Evolutionary conservation across 2,329 filamentous ascomycete species (phyloP).

Genomic region (Alternaria novae-zelandiae): DNA sequence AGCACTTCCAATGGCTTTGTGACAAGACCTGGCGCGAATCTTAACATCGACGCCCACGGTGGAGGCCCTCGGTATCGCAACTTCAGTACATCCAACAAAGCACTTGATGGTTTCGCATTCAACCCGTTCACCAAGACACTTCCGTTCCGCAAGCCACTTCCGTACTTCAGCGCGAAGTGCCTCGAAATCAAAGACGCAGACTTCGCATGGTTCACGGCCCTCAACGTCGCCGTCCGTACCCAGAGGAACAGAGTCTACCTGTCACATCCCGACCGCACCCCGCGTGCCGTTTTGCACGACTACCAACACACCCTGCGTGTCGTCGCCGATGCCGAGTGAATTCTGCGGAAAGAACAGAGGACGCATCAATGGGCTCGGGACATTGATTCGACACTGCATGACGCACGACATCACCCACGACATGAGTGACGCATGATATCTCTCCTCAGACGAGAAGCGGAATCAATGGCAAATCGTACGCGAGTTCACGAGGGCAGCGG

Average conservation of each 20-base stretch:
- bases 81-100: background rate
- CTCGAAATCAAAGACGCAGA: background rate
- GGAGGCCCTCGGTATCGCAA: background rate
- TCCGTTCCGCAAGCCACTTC: background rate
- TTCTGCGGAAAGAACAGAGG: background rate
- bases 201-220: background rate
- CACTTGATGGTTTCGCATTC: background rate
- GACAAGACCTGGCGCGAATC: background rate
- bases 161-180: background rate
- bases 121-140: background rate
- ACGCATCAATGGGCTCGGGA: background rate
- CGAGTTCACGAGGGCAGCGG: background rate
- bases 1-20: background rate
- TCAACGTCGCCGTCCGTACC: background rate
- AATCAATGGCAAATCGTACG: background rate
- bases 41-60: background rate
- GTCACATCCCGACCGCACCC: background rate
- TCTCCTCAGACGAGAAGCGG: background rate
- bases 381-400: background rate
- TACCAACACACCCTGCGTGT: conserved; percentile 3
- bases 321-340: background rate
- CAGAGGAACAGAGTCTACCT: background rate
- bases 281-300: background rate
- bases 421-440: background rate
- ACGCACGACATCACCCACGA: background rate